Evolutionary conservation across 2,329 filamentous ascomycete genomes (phyloP).

Genomic region (Cryphonectria carpinicola): DNA sequence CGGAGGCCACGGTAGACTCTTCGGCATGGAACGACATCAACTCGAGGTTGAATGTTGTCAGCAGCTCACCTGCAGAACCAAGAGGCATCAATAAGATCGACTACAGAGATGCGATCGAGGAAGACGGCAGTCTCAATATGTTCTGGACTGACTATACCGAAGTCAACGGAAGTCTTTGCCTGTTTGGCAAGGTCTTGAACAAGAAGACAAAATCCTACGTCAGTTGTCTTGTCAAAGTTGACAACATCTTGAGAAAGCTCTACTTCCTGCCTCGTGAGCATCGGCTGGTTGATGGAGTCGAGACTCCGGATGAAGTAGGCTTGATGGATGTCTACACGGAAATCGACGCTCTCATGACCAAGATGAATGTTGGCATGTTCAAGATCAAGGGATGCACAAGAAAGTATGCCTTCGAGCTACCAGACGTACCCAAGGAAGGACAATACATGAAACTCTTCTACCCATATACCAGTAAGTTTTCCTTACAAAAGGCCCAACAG

Average conservation of each 20-base stretch:
- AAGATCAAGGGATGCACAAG: constrained; percentile 90
- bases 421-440: constrained; percentile 82
- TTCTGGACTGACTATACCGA: constrained; percentile 99
- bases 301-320: constrained; percentile 76
- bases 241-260: constrained; percentile 90
- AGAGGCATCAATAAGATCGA: constrained; percentile 78
- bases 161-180: constrained; percentile 84
- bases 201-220: constrained; percentile 78
- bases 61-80: constrained; percentile 68
- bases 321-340: constrained; percentile 92
- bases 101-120: constrained; percentile 84
- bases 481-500: background rate
- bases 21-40: constrained; percentile 89
- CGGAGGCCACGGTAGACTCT: constrained; percentile 68
- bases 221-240: constrained; percentile 94
- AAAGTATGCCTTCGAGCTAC: constrained; percentile 95
- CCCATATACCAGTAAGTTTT: constrained; percentile 75
- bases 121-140: constrained; percentile 88
- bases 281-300: constrained; percentile 59
- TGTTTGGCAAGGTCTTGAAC: constrained; percentile 96
- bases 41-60: constrained; percentile 82
- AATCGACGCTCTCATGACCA: constrained; percentile 86
- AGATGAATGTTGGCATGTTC: constrained; percentile 82
- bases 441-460: constrained; percentile 97
- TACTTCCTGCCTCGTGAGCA: constrained; percentile 85